Evolutionary conservation across 1,139 yeast genomes (phyloP), one percentile per base, ranked within the genome.

Genomic region (Martiniozyma asiatica): DNA sequence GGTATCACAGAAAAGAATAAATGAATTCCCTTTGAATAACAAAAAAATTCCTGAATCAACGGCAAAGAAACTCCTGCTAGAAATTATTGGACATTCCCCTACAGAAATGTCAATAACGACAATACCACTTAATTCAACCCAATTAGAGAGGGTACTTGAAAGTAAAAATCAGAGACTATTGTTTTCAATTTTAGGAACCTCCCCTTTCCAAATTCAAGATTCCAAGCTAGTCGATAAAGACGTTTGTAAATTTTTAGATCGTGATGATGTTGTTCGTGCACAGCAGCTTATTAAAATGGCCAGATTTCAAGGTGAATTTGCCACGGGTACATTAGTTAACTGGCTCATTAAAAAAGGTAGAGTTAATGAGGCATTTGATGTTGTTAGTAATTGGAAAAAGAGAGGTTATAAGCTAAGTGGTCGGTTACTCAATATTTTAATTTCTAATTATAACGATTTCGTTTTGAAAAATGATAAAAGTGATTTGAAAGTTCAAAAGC

Each of bases 241-340:
- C 35, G 72, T 68, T 0, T 42, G 54, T 10, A 64, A 65, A 33
- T 63, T 76, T 34, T 53, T 78, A 19, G 56, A 55, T 14, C 51
- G 65, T 31, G 72, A 62, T 32, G 65, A 65, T 30, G 39, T 59
- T 0, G 59, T 56, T 20, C 63, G 79, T 36, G 87, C 89, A 0
- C 41, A 64, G 11, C 59, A 60, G 36, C 50, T 76, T 15, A 63
- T 71, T 6, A 59, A 62, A 29, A 39, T 75, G 17, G 73, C 80
- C 0, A 57, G 63, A 17, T 24, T 22, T 21, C 57, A 60, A 20
- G 81, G 81, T 8, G 46, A 61, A 0, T 80, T 73, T 18, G 80
- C 71, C 1, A 65, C 72, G 71, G 79, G 79, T 39, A 59, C 65
- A 11, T 60, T 79, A 1, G 49, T 71, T 45, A 62, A 65, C 37